Percentiles rank a stretch among this genome's conserved stretches.
Conservation (phyloP, 345 rosid species). For the Rhizophora apiculata region DNA sequence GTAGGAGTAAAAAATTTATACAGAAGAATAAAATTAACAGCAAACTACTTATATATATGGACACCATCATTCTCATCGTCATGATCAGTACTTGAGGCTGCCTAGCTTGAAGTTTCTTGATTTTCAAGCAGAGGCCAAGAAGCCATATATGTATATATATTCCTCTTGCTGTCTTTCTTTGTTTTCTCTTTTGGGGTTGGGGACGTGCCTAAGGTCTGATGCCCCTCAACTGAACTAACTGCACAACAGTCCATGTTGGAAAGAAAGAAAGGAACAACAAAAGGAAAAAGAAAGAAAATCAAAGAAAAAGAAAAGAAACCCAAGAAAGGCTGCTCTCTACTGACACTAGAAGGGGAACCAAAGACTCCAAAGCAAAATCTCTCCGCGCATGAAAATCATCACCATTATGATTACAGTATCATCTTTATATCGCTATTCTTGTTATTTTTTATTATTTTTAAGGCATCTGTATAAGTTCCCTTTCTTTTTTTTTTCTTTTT, state of each 20-base stretch:
- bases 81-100: constrained; percentile 34
- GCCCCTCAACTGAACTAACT: constrained; percentile 51
- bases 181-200: constrained; percentile 10
- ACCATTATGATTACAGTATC: constrained; percentile 51
- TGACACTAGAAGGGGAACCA: constrained; percentile 52
- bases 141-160: neutral
- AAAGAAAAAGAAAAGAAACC: constrained; percentile 15
- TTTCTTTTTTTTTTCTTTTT: constrained; percentile 9
- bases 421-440: constrained; percentile 28
- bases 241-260: constrained; percentile 49
- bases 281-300: constrained; percentile 11
- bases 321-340: constrained; percentile 56
- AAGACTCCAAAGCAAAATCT: constrained; percentile 50
- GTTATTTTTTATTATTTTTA: constrained; percentile 50
- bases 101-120: constrained; percentile 16
- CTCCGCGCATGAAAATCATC: constrained; percentile 75
- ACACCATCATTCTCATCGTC: constrained; percentile 45
- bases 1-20: constrained; percentile 43
- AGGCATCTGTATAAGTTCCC: constrained; percentile 40
- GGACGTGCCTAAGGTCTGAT: constrained; percentile 26
- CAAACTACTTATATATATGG: neutral
- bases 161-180: constrained; percentile 27
- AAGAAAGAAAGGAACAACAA: constrained; percentile 23
- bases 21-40: neutral
- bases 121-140: constrained; percentile 31